Evolutionary conservation across 2,329 filamentous ascomycete species (phyloP).

Genomic region (Exutisphaerella laricina): DNA sequence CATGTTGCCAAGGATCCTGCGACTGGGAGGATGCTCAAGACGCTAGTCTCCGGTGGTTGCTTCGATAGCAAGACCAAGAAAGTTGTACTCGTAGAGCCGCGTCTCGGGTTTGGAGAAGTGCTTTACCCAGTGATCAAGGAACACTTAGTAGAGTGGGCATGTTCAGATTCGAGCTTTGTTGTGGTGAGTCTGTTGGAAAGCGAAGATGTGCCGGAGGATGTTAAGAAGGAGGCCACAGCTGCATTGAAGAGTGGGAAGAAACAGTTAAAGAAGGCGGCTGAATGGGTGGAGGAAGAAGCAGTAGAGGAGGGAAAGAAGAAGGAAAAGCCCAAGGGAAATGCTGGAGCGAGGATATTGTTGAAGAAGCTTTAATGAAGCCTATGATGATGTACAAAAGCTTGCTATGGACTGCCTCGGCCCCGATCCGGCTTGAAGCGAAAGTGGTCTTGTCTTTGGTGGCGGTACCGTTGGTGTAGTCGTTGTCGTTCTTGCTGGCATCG

Average conservation of each 20-base stretch:
- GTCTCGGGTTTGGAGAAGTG: conserved; percentile 71
- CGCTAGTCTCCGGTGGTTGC: conserved; percentile 79
- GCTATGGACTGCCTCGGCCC: too few relatives aligned
- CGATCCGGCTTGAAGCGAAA: too few relatives aligned
- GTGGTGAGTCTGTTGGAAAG: conserved; percentile 76
- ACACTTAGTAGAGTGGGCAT: conserved; percentile 75
- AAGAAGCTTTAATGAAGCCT: conserved; percentile 36
- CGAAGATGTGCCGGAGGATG: conserved; percentile 55
- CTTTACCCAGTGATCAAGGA: conserved; percentile 78
- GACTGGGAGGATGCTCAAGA: conserved; percentile 82
- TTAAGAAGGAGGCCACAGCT: conserved; percentile 61
- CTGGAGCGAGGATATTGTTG: conserved; percentile 44
- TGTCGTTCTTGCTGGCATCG: too few relatives aligned
- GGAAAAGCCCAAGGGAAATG: conserved; percentile 40
- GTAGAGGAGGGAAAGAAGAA: conserved; percentile 60
- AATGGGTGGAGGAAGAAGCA: conserved; percentile 48
- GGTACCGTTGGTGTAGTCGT: too few relatives aligned
- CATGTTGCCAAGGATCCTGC: conserved; percentile 59
- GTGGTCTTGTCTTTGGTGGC: too few relatives aligned
- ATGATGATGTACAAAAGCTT: too few relatives aligned
- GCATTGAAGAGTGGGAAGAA: conserved; percentile 68
- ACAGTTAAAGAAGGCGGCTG: conserved; percentile 61
- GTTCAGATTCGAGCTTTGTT: conserved; percentile 78
- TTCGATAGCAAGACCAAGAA: conserved; percentile 70
- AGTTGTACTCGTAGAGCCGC: conserved; percentile 65